Conservation (phyloP, 371 early-diverging fungal genomes). For the Rhizopus stolonifer region DNA sequence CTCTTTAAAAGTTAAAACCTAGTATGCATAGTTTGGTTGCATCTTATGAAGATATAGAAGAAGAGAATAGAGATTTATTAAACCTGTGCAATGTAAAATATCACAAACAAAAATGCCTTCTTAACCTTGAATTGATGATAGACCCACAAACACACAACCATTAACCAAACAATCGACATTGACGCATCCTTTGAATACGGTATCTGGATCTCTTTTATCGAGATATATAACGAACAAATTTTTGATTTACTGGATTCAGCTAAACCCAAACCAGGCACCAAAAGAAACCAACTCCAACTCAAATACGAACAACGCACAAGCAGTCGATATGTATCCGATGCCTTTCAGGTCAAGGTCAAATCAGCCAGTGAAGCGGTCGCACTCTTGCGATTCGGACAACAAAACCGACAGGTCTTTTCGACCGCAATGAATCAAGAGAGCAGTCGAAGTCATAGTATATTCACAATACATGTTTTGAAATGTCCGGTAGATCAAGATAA, state of each 20-base stretch:
- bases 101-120: not conserved
- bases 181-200: slow-evolving; percentile 63
- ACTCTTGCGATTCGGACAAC: slow-evolving; percentile 60
- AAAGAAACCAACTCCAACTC: slow-evolving; percentile 53
- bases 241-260: slow-evolving; percentile 73
- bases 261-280: slow-evolving; percentile 17
- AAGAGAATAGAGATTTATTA: slow-evolving; percentile 36
- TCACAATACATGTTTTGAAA: slow-evolving; percentile 67
- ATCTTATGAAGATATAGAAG: slow-evolving; percentile 27
- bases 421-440: slow-evolving; percentile 63
- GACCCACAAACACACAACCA: not conserved
- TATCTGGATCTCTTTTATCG: slow-evolving; percentile 76
- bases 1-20: slow-evolving; percentile 32
- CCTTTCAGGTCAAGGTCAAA: slow-evolving; percentile 62
- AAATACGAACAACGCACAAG: slow-evolving; percentile 59
- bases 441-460: slow-evolving; percentile 72
- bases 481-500: slow-evolving; percentile 52
- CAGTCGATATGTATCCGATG: slow-evolving; percentile 55
- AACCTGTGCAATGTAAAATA: not conserved
- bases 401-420: slow-evolving; percentile 62
- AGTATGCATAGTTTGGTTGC: slow-evolving; percentile 49
- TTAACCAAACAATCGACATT: slow-evolving; percentile 21
- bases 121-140: too few species aligned
- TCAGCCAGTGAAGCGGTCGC: slow-evolving; percentile 61
- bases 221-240: slow-evolving; percentile 84